Percentiles rank a stretch among this genome's conserved stretches.
phyloP scores from a whole-genome alignment of 768 basidiomycete genomes.

The Pleurotus pulmonarius region DNA sequence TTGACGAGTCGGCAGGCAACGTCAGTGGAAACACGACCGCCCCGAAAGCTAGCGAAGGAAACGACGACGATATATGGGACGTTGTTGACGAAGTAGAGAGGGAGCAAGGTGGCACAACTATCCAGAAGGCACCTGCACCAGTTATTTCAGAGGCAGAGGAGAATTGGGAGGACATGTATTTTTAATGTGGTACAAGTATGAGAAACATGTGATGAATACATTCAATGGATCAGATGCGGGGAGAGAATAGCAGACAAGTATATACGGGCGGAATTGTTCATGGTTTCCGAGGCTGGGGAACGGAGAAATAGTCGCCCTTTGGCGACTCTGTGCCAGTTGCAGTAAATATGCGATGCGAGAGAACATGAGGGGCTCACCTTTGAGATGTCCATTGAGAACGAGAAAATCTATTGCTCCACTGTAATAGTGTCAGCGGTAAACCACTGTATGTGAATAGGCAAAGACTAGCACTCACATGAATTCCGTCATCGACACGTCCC shows the following conservation, averaged over 20 bases:
- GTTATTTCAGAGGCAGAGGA: slow-evolving; percentile 28
- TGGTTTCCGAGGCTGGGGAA: too few relatives aligned
- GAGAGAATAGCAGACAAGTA: too few relatives aligned
- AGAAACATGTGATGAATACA: too few relatives aligned
- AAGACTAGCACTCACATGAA: neutral
- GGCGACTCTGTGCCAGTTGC: too few relatives aligned
- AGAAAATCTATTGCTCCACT: neutral
- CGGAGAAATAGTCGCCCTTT: too few relatives aligned
- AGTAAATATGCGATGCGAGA: neutral
- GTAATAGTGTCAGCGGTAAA: neutral
- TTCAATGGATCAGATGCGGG: too few relatives aligned
- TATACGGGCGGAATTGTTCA: too few relatives aligned
- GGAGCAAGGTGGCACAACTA: slow-evolving; percentile 17
- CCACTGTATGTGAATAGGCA: neutral
- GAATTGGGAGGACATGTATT: slow-evolving; percentile 68
- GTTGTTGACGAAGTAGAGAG: slow-evolving; percentile 54
- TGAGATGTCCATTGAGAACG: neutral
- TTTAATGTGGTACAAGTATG: slow-evolving; percentile 8
- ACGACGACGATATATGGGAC: slow-evolving; percentile 74
- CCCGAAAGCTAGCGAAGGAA: slow-evolving; percentile 16
- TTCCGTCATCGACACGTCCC: neutral
- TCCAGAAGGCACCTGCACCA: slow-evolving; percentile 11
- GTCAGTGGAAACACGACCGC: neutral
- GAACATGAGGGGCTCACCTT: neutral
- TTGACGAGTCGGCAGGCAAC: slow-evolving; percentile 7